Base-by-base conservation (phyloP, 2,329 filamentous ascomycete species). In the Sarocladiaceae sp. region DNA sequence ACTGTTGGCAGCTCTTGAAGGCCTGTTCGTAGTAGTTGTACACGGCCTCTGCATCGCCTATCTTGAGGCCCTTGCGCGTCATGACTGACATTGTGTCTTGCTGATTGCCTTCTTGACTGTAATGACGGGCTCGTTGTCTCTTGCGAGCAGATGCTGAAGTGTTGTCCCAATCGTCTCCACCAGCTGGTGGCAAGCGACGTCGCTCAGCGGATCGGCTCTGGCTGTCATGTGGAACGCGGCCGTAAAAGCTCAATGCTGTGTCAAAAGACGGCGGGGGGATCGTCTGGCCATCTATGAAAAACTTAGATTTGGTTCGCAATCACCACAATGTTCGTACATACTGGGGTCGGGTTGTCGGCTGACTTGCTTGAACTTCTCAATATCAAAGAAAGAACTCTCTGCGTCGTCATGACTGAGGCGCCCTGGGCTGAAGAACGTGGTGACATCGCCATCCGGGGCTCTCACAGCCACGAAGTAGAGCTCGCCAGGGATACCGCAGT, bases 1-100 rank as follows among this genome's bases (percentile, higher is more conserved):
- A 78, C 59, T 91, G 87, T 60, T 90, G 86, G 58, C 86, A 79
- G 53, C 79, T 78, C 56, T 79, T 81, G 62, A 90, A 83, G 1
- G 82, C 71, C 36, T 77, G 73, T 46, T 79, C 73, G 57, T 87
- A 86, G 56, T 85, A 84, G 8, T 72, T 72, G 68, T 77, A 78
- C 2, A 87, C 72, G 2, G 76, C 76, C 2, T 75, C 66, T 1
- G 71, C 64, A 54, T 86, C 76, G 18, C 77, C 74, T 42, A 87
- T 77, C 36, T 67, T 71, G 39, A 87, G 72, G 1, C 69, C 64
- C 42, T 65, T 72, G 51, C 70, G 76, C 0, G 70, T 62, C 2
- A 70, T 63, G 2, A 72, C 60, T 3, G 70, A 64, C 51, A 71
- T 67, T 3, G 71, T 66, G 2, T 66, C 59, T 13, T 73, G 71